Evolutionary conservation across 192 early-diverging fungal species (phyloP).

Genomic region (Helicostylum pulchrum): DNA sequence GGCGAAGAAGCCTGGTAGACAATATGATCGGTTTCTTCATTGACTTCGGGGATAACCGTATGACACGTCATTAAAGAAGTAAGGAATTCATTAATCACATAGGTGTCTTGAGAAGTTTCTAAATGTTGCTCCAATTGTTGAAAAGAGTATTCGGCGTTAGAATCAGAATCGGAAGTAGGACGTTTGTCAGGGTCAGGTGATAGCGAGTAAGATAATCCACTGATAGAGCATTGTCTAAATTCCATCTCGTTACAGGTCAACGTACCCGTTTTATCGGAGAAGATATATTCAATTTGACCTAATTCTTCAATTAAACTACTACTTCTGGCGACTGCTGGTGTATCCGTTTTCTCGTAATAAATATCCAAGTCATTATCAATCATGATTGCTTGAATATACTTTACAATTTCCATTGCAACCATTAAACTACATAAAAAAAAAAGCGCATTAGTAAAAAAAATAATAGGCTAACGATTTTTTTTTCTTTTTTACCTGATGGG

Average conservation of each 20-base stretch:
- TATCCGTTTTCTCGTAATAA: constrained; percentile 92
- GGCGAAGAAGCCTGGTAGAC: constrained; percentile 93
- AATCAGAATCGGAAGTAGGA: constrained; percentile 59
- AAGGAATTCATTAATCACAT: constrained; percentile 85
- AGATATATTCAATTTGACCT: constrained; percentile 86
- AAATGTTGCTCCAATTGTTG: constrained; percentile 57
- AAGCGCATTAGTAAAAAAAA: not conserved
- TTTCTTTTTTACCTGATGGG: constrained; percentile 67
- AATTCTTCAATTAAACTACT: constrained; percentile 88
- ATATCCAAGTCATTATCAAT: constrained; percentile 95
- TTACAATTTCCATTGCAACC: constrained; percentile 98
- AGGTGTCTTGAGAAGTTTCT: constrained; percentile 47
- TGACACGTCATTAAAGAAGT: constrained; percentile 88
- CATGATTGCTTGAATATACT: constrained; percentile 82
- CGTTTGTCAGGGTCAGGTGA: constrained; percentile 80
- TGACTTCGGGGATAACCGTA: constrained; percentile 86
- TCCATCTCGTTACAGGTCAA: constrained; percentile 51
- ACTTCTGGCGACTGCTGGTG: constrained; percentile 87
- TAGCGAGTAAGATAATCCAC: constrained; percentile 84
- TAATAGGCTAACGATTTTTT: not conserved
- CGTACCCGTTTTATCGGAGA: constrained; percentile 37
- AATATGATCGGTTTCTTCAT: constrained; percentile 62
- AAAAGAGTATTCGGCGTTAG: constrained; percentile 60
- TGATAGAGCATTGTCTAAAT: constrained; percentile 87
- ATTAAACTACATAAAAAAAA: constrained; percentile 70